Percentiles rank a stretch among this genome's conserved stretches.
Evolutionary conservation across 495 filamentous ascomycete species (phyloP).

Genomic region (Neurospora discreta): DNA sequence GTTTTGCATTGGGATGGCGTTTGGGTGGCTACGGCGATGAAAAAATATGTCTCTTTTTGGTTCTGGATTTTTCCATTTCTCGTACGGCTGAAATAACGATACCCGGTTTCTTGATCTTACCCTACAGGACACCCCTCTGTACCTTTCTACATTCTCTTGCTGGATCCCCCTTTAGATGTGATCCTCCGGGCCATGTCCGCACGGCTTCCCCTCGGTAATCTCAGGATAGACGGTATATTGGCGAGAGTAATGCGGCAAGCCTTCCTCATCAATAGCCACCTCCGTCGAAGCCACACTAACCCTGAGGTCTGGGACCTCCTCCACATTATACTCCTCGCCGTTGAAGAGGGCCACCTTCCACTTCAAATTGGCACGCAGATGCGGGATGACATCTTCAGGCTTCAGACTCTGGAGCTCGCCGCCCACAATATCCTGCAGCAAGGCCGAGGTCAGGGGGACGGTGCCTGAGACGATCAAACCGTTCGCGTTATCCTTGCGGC

Average conservation of each 20-base stretch:
- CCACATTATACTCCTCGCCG: conserved; percentile 19
- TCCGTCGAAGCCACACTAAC: conserved; percentile 27
- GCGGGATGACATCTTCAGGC: conserved; percentile 25
- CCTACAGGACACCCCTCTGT: neutral
- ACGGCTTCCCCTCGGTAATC: conserved; percentile 25
- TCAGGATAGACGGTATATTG: conserved; percentile 23
- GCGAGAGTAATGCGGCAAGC: conserved; percentile 22
- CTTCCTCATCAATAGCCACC: conserved; percentile 22
- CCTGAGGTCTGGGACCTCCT: conserved; percentile 22
- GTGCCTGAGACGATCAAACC: conserved; percentile 28
- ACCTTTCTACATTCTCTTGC: neutral
- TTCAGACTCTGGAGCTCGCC: conserved; percentile 16
- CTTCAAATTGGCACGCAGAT: conserved; percentile 21
- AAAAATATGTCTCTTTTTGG: conserved; percentile 2
- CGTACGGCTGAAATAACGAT: conserved; percentile 7
- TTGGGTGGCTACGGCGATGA: conserved; percentile 3
- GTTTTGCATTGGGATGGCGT: conserved; percentile 10
- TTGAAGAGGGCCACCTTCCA: conserved; percentile 26
- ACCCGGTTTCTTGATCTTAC: conserved; percentile 7
- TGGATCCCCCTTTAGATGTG: conserved; percentile 51
- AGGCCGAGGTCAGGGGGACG: conserved; percentile 29
- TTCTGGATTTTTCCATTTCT: neutral
- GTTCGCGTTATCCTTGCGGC: conserved; percentile 15
- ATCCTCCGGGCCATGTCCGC: conserved; percentile 64
- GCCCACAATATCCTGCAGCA: conserved; percentile 26